phyloP scores from a whole-genome alignment of 169 alveolate species.

The Plasmodium coatneyi region DNA sequence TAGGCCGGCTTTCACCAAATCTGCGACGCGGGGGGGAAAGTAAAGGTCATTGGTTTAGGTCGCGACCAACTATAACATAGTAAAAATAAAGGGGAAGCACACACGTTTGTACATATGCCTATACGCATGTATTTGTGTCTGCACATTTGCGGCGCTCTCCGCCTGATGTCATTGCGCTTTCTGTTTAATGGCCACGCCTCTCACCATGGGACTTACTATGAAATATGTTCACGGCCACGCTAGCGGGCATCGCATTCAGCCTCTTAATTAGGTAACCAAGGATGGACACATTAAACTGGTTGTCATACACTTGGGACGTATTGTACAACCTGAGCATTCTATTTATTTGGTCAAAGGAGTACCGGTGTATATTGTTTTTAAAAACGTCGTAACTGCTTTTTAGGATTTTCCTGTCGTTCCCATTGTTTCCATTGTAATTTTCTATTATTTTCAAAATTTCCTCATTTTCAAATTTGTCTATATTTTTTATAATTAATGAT shows the following conservation, averaged over 20 bases:
- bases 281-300: constrained; percentile 46
- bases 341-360: constrained; percentile 75
- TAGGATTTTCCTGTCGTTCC: constrained; percentile 49
- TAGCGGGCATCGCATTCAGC: constrained; percentile 43
- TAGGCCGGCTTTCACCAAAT: constrained; percentile 55
- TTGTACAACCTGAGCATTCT: constrained; percentile 31
- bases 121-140: background rate
- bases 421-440: constrained; percentile 56
- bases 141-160: background rate
- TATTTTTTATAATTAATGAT: constrained; percentile 65
- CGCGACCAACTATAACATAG: background rate
- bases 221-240: constrained; percentile 38
- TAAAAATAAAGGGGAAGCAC: background rate
- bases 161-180: background rate
- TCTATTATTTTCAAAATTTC: constrained; percentile 70
- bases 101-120: background rate
- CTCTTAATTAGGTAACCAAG: constrained; percentile 69
- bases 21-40: constrained; percentile 1
- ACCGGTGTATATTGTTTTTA: constrained; percentile 64
- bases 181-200: background rate
- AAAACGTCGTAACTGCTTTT: constrained; percentile 67
- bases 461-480: constrained; percentile 71
- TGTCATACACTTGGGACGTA: constrained; percentile 54
- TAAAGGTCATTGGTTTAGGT: background rate
- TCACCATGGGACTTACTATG: constrained; percentile 45